Base-by-base conservation (phyloP, 2,329 filamentous ascomycete species). In the Cordyceps fumosorosea region DNA sequence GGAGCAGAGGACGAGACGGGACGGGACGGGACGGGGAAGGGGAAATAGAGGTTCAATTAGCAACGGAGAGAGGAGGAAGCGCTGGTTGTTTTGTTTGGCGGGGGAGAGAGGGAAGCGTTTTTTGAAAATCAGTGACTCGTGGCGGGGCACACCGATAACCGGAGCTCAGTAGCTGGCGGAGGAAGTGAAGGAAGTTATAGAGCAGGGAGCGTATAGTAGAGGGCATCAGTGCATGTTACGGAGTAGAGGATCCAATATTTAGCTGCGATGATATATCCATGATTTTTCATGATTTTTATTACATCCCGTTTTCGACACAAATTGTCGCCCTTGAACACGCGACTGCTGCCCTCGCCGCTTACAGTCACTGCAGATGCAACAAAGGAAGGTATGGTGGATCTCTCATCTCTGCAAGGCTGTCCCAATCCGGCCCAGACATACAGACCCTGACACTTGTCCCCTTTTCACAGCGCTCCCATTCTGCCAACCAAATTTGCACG, bases 91-190 rank as follows among this genome's bases (percentile, higher is more conserved):
- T 29, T 29, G 18, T 29, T 11, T 51, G 45, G 56, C 11, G 45
- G 47, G 34, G 20, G 56, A 34, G 34, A n/a, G 34, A 37, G 34
- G 34, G 22, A 24, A 26, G 45, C 45, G 16, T 48, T 24, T 48
- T 52, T 59, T 59, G 37, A 16, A 52, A 32, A 52, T 42, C 16
- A 20, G 47, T 62, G 60, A 57, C 60, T 56, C 60, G 51, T 52
- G 57, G 57, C 57, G 57, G 57, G 57, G 57, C 61, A 37, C 59
- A 53, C 61, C 61, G 61, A 62, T 62, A 54, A 62, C 37, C 55
- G 61, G 61, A 62, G 61, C 42, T 48, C 22, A 8, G 29, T 4
- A 32, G 40, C 12, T 29, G 14, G 52, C 18, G 44, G 44, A 18
- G 44, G 44, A 22, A 14, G 32, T 55, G 22, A 44, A 18, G 22